Base-by-base conservation (phyloP, 139 green algal genomes). In the Chlamydomonas sp. region DNA sequence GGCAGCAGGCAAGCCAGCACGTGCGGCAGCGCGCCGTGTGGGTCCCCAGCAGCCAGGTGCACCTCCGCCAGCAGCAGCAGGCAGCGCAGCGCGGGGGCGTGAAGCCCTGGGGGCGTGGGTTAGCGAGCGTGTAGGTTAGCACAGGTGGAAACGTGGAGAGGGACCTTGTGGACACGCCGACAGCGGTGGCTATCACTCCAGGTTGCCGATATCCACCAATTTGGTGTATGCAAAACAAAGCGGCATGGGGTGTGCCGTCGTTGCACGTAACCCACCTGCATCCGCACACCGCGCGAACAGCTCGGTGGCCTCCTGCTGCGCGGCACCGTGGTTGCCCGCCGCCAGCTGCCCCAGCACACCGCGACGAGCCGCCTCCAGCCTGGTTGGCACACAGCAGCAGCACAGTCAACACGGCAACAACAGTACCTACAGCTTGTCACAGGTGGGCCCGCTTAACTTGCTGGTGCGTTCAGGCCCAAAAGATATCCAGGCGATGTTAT, bases 11-110 rank as follows among this genome's bases (percentile, higher is more conserved):
- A 84, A 68, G 67, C 90, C 59, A 95, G 91, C 14, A 90, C 84
- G 72, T 96, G 92, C 61, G 90, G 90, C 68, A 96, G 89, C 31
- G 90, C 93, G 0, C 87, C 78, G 60, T 90, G 67, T 1, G 90
- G 90, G 62, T 89, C 84, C 2, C 86, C 90, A 3, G 93, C 91
- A 4, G 83, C 82, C 5, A 87, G 71, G 77, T 95, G 89, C 6
- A 91, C 84, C 58, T 89, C 88, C 5, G 81, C 92, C 85, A 95
- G 73, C 73, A 95, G 88, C 83, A 96, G 82, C 82, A 96, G 87
- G 77, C 90, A 80, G 73, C 88, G 84, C 18, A 93, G 64, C 12
- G 84, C 79, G 31, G 89, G 82, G 20, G 87, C 75, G 63, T 93
- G 87, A 68, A 89, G 66, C 49, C 80, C 78, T 83, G 77, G 12